Evolutionary conservation across 768 basidiomycete species (phyloP).

Genomic region (Gelatoporia subvermispora): DNA sequence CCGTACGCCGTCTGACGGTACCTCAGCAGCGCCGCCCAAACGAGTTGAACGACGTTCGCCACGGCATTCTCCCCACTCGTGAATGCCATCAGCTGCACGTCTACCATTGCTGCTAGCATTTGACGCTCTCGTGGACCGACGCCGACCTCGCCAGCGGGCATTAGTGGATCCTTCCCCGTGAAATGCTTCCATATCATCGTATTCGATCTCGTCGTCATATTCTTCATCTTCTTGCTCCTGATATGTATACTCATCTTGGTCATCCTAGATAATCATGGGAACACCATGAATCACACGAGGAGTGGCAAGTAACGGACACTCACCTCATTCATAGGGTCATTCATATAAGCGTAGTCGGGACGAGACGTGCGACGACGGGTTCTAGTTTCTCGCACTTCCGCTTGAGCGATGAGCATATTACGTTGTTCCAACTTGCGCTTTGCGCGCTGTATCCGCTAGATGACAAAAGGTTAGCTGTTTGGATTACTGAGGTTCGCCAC

Average conservation of each 20-base stretch:
- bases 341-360: conserved; percentile 79
- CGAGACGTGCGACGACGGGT: conserved; percentile 68
- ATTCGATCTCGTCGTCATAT: conserved; percentile 45
- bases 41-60: conserved; percentile 72
- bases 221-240: conserved; percentile 68
- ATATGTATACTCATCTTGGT: conserved; percentile 61
- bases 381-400: conserved; percentile 74
- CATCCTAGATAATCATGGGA: conserved; percentile 35
- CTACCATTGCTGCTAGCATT: conserved; percentile 42
- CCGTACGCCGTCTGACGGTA: conserved; percentile 44
- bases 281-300: background rate
- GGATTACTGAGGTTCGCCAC: conserved; percentile 2
- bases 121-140: conserved; percentile 42
- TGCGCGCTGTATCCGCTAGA: conserved; percentile 65
- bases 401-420: conserved; percentile 60
- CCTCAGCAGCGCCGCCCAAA: conserved; percentile 52
- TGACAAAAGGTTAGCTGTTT: conserved; percentile 15
- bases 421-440: conserved; percentile 69
- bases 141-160: conserved; percentile 19
- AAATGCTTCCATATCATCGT: conserved; percentile 34
- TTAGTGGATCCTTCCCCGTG: conserved; percentile 13
- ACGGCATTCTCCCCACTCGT: conserved; percentile 58
- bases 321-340: conserved; percentile 62
- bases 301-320: conserved; percentile 27
- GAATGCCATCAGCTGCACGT: conserved; percentile 39